phyloP scores from a whole-genome alignment of 805 yeast genomes.

The Saturnispora quitensis region DNA sequence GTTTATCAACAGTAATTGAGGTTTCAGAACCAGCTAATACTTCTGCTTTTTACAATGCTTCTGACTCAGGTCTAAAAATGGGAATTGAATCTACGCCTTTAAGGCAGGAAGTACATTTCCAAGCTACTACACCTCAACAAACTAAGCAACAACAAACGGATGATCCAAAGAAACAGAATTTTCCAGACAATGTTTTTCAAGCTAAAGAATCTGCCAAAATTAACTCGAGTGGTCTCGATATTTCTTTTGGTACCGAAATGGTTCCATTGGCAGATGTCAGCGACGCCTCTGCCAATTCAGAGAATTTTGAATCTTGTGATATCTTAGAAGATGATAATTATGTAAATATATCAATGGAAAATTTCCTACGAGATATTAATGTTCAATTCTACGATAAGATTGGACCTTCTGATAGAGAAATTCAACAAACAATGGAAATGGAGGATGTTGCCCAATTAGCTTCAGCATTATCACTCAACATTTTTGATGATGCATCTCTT shows the following conservation, averaged over 20 bases:
- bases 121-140: not conserved
- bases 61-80: not conserved
- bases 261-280: conserved; percentile 27
- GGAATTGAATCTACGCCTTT: not conserved
- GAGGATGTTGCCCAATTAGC: not conserved
- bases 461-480: not conserved
- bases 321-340: conserved; percentile 19
- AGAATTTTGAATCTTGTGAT: conserved; percentile 18
- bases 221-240: conserved; percentile 9
- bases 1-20: conserved; percentile 8
- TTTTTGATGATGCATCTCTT: conserved; percentile 4
- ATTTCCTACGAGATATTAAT: conserved; percentile 23
- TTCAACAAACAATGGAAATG: conserved; percentile 8
- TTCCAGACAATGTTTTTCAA: not conserved
- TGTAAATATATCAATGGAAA: conserved; percentile 20
- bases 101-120: not conserved
- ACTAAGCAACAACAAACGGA: not conserved
- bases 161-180: not conserved
- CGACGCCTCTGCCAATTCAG: conserved; percentile 14
- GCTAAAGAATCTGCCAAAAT: not conserved
- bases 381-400: conserved; percentile 26
- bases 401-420: conserved; percentile 24
- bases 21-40: conserved; percentile 8
- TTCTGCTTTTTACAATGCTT: not conserved
- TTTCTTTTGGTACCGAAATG: conserved; percentile 20